phyloP scores from a whole-genome alignment of 345 rosid genomes.

The Linum lewisii region DNA sequence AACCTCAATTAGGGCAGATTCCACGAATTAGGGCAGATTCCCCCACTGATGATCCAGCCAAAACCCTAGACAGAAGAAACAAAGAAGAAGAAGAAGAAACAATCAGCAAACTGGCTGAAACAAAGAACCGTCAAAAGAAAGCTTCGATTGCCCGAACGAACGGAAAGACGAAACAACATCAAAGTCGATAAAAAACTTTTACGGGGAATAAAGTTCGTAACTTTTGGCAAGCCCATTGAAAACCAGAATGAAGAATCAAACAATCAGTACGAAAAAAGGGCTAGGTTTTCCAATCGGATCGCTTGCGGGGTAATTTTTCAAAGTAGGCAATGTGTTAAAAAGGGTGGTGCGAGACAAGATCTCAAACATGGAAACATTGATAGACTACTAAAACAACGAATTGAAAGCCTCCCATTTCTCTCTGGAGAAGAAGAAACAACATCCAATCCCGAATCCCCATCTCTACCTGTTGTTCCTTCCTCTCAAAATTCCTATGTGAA shows the following conservation, averaged over 20 bases:
- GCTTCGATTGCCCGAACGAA: neutral
- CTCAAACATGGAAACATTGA: neutral
- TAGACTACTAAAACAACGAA: neutral
- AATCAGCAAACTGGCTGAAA: neutral
- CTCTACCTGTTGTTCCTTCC: neutral
- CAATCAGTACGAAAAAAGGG: neutral
- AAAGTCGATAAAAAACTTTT: neutral
- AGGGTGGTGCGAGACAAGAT: neutral
- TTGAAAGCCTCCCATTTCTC: neutral
- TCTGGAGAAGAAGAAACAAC: neutral
- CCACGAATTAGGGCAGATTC: neutral
- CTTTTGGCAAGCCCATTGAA: neutral
- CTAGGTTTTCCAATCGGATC: neutral
- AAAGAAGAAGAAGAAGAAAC: neutral
- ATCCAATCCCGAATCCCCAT: neutral
- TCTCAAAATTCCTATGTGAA: neutral
- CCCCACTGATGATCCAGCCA: neutral
- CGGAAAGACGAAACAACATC: neutral
- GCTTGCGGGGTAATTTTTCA: neutral
- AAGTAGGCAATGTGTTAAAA: slow-evolving; percentile 1
- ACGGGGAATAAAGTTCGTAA: neutral
- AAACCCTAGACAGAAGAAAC: neutral
- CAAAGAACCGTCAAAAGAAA: neutral
- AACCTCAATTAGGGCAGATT: neutral
- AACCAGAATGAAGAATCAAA: neutral